Evolutionary conservation across 228 moss, liverwort and hornwort genomes (phyloP), one percentile per base, ranked within the genome.

Genomic region (Sphagnum fallax): DNA sequence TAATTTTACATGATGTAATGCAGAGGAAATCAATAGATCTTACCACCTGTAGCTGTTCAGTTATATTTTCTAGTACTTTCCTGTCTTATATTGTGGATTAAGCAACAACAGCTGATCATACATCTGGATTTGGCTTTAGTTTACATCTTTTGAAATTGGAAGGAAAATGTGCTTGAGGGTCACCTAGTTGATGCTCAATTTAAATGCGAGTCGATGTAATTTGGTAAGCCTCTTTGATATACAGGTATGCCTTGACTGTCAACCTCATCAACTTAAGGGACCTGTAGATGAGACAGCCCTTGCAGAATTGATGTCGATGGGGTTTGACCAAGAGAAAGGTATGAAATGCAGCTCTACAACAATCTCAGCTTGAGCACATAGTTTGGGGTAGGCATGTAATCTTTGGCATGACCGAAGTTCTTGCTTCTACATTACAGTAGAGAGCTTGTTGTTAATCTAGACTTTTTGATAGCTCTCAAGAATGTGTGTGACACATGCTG

Each of bases 281-380:
- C 52, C 76, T 67, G 86, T 90, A 6, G 91, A 93, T 65, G 83
- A 76, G 73, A 72, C 80, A 70, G 78, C 83, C 18, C 88, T 97
- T 52, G 76, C 80, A 57, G 78, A 81, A 72, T 84, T 97, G 75
- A 72, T 91, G 76, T 88, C 97, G 50, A 93, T 97, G 97, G 97
- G 97, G 52, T 97, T 93, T 69, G 84, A 83, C 63, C 74, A 80
- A 75, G 78, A 81, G 14, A 84, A 77, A 83, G 94, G 94, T 94
- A 77, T 6, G 32, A 32, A 32, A 32, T 32, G 32, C 32, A 32
- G 32, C 32, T 32, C 32, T 32, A 32, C 32, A 32, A 32, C 32
- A 62, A 65, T 47, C 50, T 49, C 10, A 4, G 8, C 59, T 60
- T 11, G 15, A 11, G 11, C 15, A 15, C 2, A 66, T 49, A 48